A percentile compares a stretch with the other conserved stretches of the same genome.
Evolutionary conservation across 2,329 filamentous ascomycete genomes (phyloP).

Genomic region (Monosporascus sp.): DNA sequence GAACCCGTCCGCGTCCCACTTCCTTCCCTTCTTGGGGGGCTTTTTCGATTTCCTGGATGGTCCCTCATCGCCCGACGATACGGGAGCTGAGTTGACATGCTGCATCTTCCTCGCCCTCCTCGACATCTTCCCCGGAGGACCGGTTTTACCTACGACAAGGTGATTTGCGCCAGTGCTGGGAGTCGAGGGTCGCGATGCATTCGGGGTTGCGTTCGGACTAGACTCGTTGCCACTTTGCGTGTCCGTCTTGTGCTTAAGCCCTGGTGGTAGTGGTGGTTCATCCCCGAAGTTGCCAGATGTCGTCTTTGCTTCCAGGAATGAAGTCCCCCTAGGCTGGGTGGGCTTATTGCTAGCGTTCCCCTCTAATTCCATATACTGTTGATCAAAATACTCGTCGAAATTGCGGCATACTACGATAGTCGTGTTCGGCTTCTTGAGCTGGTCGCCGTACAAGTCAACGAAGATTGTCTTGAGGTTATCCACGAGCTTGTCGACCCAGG

Average conservation of each 20-base stretch:
- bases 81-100: constrained; percentile 61
- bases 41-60: constrained; percentile 57
- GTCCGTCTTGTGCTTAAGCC: constrained; percentile 36
- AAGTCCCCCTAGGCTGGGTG: constrained; percentile 19
- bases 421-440: constrained; percentile 75
- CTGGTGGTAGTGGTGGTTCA: constrained; percentile 35
- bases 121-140: constrained; percentile 72
- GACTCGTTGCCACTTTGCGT: constrained; percentile 49
- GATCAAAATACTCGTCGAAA: constrained; percentile 92
- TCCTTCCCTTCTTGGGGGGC: constrained; percentile 74
- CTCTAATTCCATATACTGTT: constrained; percentile 80
- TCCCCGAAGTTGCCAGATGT: constrained; percentile 32
- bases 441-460: constrained; percentile 81
- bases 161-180: constrained; percentile 56
- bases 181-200: constrained; percentile 74
- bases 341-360: constrained; percentile 37
- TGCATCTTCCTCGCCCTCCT: constrained; percentile 68
- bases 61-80: constrained; percentile 81
- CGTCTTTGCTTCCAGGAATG: constrained; percentile 28
- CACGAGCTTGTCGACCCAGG: constrained; percentile 94
- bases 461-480: constrained; percentile 94
- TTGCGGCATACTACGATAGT: constrained; percentile 71
- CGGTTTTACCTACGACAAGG: constrained; percentile 67
- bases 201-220: constrained; percentile 66
- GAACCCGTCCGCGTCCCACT: constrained; percentile 86